Base-by-base conservation (phyloP, 2,329 filamentous ascomycete species). In the Botrytis hyacinthi region DNA sequence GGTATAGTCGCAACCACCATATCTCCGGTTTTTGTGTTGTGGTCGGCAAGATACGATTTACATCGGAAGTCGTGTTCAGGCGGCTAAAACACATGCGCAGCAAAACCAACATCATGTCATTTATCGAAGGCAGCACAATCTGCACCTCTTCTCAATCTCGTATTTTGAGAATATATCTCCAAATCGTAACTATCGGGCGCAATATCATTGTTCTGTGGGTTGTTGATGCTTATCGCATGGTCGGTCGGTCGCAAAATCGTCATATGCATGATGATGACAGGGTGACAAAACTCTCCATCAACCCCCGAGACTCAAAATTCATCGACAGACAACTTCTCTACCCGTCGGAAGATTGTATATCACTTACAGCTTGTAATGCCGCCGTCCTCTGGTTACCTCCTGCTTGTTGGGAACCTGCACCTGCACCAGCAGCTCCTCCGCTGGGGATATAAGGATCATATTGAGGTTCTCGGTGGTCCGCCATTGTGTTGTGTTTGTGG, bases 341-440 rank as follows among this genome's bases (percentile, higher is more conserved):
- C 48, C 35, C 71, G n/a, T 69, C 76, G 57, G 74, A 75, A 70
- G 74, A 74, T 54, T 42, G 29, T 62, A 54, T 61, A 32, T 77
- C 74, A 76, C 93, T 87, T 92, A 97, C 94, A 84, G 91, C 92
- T 89, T 97, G 93, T 78, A 97, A 88, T 77, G 92, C 92, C 74
- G 89, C 88, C 73, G 90, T 92, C 83, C 90, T 88, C 80, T 89
- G 86, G 81, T 91, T 91, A 79, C 80, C 79, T 46, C 65, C 65
- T 68, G 75, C 76, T 51, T 75, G 76, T 73, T 75, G 71, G 72
- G 75, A 74, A 46, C 87, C 88, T 78, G 82, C 77, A 60, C 87
- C 88, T 78, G 82, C 76, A 51, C 73, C 77, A n/a, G 77, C 77
- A 61, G 72, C 63, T 71, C 72, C 73, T 68, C 77, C 77, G 65